A percentile compares a stretch with the other conserved stretches of the same genome.
Conservation (phyloP, 1,139 yeast species). For the Taphrina deformans region DNA sequence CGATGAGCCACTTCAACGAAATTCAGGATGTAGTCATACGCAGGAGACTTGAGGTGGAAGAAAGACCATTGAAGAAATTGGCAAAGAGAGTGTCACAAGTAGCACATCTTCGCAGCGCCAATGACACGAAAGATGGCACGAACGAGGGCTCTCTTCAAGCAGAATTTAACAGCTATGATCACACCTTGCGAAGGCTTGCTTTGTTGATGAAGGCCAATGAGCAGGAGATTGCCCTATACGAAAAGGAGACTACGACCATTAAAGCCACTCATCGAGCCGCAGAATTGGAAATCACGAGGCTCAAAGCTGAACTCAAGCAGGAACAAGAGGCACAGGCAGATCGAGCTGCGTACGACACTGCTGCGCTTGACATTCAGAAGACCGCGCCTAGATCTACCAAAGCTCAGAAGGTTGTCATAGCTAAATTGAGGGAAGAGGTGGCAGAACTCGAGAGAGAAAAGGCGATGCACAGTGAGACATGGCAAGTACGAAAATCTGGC, state of each 20-base stretch:
- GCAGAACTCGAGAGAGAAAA: conserved; percentile 11
- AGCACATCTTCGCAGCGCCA: not conserved
- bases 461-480: not conserved
- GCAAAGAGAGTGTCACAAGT: not conserved
- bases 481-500: conserved; percentile 10
- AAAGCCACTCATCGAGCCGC: not conserved
- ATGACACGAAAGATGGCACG: not conserved
- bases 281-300: not conserved
- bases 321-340: not conserved
- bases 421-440: conserved; percentile 1
- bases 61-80: conserved; percentile 10
- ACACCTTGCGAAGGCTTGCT: not conserved
- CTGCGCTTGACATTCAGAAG: conserved; percentile 3
- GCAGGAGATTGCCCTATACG: conserved; percentile 37
- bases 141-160: not conserved
- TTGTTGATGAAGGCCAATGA: conserved; percentile 4
- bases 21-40: conserved; percentile 10
- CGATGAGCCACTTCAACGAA: not conserved
- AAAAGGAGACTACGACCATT: conserved; percentile 33
- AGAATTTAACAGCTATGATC: conserved; percentile 1
- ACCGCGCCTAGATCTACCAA: conserved; percentile 8
- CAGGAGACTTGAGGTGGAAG: conserved; percentile 8
- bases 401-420: not conserved
- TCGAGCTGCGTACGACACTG: not conserved
- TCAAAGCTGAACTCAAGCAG: not conserved